phyloP scores from a whole-genome alignment of 106 monocot species.

The Apostasia shenzhenica region DNA sequence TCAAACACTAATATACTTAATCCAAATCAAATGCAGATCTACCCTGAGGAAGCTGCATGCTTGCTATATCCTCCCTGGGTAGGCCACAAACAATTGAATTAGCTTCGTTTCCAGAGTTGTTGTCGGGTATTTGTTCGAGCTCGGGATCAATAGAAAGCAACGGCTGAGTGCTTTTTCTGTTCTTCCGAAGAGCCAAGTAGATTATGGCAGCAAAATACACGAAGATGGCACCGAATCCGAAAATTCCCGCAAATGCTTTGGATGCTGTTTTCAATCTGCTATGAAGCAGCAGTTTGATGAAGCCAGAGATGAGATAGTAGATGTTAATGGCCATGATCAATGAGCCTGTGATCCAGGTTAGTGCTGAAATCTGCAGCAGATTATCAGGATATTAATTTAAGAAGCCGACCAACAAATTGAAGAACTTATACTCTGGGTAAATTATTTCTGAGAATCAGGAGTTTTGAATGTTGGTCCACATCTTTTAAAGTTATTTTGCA shows the following conservation, averaged over 20 bases:
- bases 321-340: slow-evolving; percentile 83
- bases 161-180: slow-evolving; percentile 46
- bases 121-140: slow-evolving; percentile 8
- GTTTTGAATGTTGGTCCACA: too few species aligned
- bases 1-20: neutral
- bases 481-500: too few species aligned
- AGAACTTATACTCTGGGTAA: too few species aligned
- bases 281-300: slow-evolving; percentile 53
- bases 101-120: slow-evolving; percentile 7
- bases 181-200: slow-evolving; percentile 71
- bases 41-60: slow-evolving; percentile 68
- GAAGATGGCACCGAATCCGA: slow-evolving; percentile 68
- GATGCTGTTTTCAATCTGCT: slow-evolving; percentile 28
- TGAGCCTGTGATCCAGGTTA: slow-evolving; percentile 75
- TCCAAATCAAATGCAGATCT: slow-evolving; percentile 19
- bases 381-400: slow-evolving; percentile 36
- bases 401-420: too few species aligned
- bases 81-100: slow-evolving; percentile 22
- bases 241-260: slow-evolving; percentile 60
- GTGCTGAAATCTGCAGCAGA: slow-evolving; percentile 50
- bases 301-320: slow-evolving; percentile 70
- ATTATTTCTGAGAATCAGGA: too few species aligned
- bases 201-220: slow-evolving; percentile 54
- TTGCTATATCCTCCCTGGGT: slow-evolving; percentile 79
- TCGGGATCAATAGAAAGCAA: slow-evolving; percentile 42